Evolutionary conservation across 371 early-diverging fungal species (phyloP), one percentile per base, ranked within the genome.

Genomic region (Capillidium rhysosporum): DNA sequence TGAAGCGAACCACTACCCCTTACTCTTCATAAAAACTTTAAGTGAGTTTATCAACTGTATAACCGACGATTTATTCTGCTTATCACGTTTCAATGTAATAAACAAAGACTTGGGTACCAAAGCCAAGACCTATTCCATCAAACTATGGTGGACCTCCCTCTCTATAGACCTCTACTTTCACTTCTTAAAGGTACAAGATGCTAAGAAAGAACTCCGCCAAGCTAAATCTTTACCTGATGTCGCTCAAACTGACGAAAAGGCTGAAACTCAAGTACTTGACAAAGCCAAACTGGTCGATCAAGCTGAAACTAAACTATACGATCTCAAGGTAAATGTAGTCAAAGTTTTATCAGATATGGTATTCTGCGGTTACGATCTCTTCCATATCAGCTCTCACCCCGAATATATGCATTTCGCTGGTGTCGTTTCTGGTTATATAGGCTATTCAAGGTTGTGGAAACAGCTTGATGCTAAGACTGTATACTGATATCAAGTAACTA

Each of bases 1-100:
- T n/a, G 46, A 55, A n/a, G 25, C 8, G 9, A 7, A 30, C 14
- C 23, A 24, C 16, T 46, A 55, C 46, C 9, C 14, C 34, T 28
- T 38, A n/a, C 4, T 31, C 14, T 14, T 38, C 21, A n/a, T 24
- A 5, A 46, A 21, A 20, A n/a, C 30, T 16, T 21, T 25, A 0
- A 29, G 72, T 31, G 78, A 75, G 7, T 56, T 81, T 26, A 64
- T 71, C 21, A 81, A 86, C 55, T 72, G 71, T 23, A 54, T 84
- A 16, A 65, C 76, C 5, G 89, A 88, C 62, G 89, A 88, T 49
- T 61, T 80, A n/a, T 79, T 70, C 51, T 80, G 81, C 47, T 61
- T 84, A 4, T 70, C 72, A 25, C 80, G 79, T 48, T 59, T 86
- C 38, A 81, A 80, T 5, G 61, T 80, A 1, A 31, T 84, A 8